These are phyloP conservation scores for Hemileccinum rubropunctum DNA, from an alignment of 768 basidiomycete species.

Conservation along the genomic window DNA sequence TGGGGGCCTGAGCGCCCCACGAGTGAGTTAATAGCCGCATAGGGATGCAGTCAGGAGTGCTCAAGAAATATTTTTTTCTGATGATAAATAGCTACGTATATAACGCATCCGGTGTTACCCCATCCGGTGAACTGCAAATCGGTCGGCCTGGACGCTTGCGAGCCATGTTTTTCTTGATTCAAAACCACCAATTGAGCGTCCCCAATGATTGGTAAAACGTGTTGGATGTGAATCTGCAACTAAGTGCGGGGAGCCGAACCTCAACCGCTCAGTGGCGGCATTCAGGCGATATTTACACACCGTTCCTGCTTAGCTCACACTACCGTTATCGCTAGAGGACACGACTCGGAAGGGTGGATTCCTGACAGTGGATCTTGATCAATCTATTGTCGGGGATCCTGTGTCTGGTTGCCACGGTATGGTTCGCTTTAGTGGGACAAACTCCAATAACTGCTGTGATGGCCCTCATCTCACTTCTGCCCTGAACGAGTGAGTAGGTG, in stretches of 20 bases:
- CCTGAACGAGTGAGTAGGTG: background rate
- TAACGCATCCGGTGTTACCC: constrained; percentile 6
- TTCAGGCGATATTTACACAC: background rate
- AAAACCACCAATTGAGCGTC: constrained; percentile 1
- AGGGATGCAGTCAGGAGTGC: constrained; percentile 14
- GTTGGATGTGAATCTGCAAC: constrained; percentile 3
- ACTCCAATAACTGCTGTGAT: background rate
- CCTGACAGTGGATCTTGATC: constrained; percentile 14
- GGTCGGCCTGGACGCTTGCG: constrained; percentile 1
- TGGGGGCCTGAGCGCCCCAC: constrained; percentile 6
- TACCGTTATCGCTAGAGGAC: constrained; percentile 14
- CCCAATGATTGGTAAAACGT: background rate
- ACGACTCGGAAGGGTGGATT: background rate
- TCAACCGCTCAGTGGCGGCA: background rate
- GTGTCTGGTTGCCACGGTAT: background rate
- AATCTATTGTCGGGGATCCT: background rate
- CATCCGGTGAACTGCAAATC: constrained; percentile 8
- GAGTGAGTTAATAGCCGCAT: constrained; percentile 23
- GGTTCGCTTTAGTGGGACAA: background rate
- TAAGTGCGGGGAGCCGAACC: background rate
- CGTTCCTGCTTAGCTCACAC: constrained; percentile 12
- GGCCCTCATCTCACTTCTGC: background rate
- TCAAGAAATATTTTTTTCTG: constrained; percentile 21
- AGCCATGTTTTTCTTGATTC: background rate
- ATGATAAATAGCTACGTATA: constrained; percentile 23